Conservation (phyloP, 306 rosid genomes). For the Prunus kanzakura region DNA sequence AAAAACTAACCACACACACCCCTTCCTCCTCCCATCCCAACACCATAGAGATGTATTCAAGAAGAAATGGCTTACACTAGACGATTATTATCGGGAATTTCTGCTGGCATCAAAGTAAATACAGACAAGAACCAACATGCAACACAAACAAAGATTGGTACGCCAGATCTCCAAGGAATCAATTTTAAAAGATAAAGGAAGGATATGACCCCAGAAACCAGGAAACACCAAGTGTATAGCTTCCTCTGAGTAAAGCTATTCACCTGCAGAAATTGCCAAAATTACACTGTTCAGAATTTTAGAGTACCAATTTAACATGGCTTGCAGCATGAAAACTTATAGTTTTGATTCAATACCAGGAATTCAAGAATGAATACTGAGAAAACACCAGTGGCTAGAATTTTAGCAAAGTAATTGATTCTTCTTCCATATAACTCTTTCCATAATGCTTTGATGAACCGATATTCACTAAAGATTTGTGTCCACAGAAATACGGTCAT, state of each 20-base stretch:
- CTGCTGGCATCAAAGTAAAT: constrained; percentile 95
- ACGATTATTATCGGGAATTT: constrained; percentile 78
- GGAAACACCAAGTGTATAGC: constrained; percentile 82
- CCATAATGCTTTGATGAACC: constrained; percentile 68
- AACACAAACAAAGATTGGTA: constrained; percentile 60
- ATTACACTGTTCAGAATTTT: constrained; percentile 27
- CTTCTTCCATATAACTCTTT: constrained; percentile 57
- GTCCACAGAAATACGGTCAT: constrained; percentile 78
- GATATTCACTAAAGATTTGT: constrained; percentile 67
- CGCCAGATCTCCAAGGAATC: constrained; percentile 79
- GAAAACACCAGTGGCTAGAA: constrained; percentile 49
- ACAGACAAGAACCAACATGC: constrained; percentile 76
- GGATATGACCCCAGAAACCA: constrained; percentile 49
- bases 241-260: constrained; percentile 82
- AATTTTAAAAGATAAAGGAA: constrained; percentile 49
- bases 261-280: constrained; percentile 49
- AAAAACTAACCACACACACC: not conserved
- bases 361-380: constrained; percentile 65
- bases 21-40: not conserved
- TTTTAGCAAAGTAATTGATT: constrained; percentile 40
- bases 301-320: constrained; percentile 19
- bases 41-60: constrained; percentile 1
- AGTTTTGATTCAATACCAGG: constrained; percentile 56
- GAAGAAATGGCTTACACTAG: constrained; percentile 60
- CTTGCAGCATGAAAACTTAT: constrained; percentile 9